Base-by-base conservation (phyloP, 2,329 filamentous ascomycete genomes). In the Aspergillus transmontanensis region DNA sequence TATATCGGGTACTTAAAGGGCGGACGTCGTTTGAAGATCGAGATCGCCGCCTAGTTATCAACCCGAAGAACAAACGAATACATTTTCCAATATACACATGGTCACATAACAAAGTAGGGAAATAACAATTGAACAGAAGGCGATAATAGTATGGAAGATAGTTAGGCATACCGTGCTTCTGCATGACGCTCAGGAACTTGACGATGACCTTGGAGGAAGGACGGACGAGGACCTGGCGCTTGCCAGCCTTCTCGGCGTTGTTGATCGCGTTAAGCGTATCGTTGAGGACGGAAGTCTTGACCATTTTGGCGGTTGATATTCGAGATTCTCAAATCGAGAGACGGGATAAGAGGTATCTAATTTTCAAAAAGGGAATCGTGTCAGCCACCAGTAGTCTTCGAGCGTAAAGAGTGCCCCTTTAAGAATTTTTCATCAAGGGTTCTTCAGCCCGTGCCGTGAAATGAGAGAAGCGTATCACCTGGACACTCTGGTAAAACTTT, bases 1-100 rank as follows among this genome's bases (percentile, higher is more conserved):
- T 99, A 84, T 99, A 91, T 96, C 95, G 94, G 93, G 89, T 89
- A 96, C 89, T 98, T 98, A 99, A 98, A 99, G 93, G 94, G 93
- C 94, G 93, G 89, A 90, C 87, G 89, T 90, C 92, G 93, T 97
- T 71, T 71, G 81, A 73, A 74, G 79, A 81, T 87, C 88, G 88
- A 90, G 90, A 94, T 90, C 89, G 88, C 93, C 90, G 90, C 92
- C 94, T 97, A 99, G 95, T 98, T 98, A 98, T 98, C 93, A 97
- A 91, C 90, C 94, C 94, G 95, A 62, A 58, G 12, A 39, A 23
- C 23, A 14, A 28, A 23, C 45, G 9, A 16, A 34, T 16, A 28
- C 12, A 28, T 21, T 11, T 23, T 23, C 39, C 43, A 50, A 36
- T 36, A 57, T 32, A 28, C 34, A 32, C 21, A n/a, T 32, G 23